Evolutionary conservation across 306 rosid species (phyloP).

Genomic region (Macrotyloma uniflorum): DNA sequence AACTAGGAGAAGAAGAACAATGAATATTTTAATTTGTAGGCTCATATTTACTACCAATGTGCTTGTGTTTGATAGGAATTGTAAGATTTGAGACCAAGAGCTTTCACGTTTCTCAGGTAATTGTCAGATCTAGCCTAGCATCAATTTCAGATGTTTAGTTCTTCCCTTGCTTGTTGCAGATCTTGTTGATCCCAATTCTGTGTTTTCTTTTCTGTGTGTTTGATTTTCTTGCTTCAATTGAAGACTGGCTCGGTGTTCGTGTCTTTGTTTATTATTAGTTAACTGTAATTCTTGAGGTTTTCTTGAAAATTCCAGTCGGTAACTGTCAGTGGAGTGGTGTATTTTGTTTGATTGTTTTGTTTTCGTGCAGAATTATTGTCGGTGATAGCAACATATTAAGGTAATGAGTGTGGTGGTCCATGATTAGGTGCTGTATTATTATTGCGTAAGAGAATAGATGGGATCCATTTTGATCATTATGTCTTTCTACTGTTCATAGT

Average conservation of each 20-base stretch:
- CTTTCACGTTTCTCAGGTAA: conserved; percentile 50
- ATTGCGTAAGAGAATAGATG: conserved; percentile 28
- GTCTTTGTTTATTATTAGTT: not conserved
- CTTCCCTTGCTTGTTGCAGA: conserved; percentile 19
- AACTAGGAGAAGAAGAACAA: not conserved
- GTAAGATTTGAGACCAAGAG: conserved; percentile 49
- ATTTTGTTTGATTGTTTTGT: not conserved
- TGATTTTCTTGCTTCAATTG: conserved; percentile 1
- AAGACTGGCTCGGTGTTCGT: not conserved
- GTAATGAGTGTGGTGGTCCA: conserved; percentile 30
- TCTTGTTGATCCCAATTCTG: conserved; percentile 36
- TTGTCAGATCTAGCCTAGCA: conserved; percentile 59
- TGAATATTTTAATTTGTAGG: conserved; percentile 4
- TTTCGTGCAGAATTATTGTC: conserved; percentile 15
- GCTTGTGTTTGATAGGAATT: conserved; percentile 42
- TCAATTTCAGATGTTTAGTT: conserved; percentile 1
- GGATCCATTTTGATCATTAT: conserved; percentile 11
- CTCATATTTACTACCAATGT: conserved; percentile 39
- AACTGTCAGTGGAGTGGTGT: not conserved
- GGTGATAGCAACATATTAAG: conserved; percentile 24
- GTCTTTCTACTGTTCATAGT: conserved; percentile 23
- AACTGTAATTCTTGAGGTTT: not conserved
- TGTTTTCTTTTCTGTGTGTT: conserved; percentile 10
- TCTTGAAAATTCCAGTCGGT: not conserved
- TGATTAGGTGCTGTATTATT: conserved; percentile 27